Base-by-base conservation (phyloP, 2,329 filamentous ascomycete genomes). In the Ceratocystis variospora region DNA sequence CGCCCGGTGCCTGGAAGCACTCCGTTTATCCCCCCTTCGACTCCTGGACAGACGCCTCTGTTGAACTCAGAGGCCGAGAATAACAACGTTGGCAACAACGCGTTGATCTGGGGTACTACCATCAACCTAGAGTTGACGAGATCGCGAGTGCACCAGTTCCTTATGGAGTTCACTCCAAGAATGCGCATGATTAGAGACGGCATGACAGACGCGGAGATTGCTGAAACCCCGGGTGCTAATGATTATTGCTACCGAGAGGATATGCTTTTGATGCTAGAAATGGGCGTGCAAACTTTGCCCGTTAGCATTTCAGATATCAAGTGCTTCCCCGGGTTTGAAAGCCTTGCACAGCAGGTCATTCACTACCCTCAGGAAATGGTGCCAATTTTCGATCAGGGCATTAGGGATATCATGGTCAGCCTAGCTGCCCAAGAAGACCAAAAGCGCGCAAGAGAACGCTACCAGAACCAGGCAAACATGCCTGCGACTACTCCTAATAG, bases 341-440 rank as follows among this genome's bases (percentile, higher is more conserved):
- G 97, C 77, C 80, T 99, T 66, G 97, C 91, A 89, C 89, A 97
- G 74, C 95, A 99, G 75, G 80, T 95, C 67, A 90, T 96, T 74
- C 87, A 89, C 15, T 99, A 96, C 73, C 94, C 94, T 0, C 91
- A 94, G 73, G 94, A 99, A 80, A 92, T 99, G 64, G 88, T 99
- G 57, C 92, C 93, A 2, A 81, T 97, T 61, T 96, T 99, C 88
- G 95, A 99, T 81, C 90, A 96, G 75, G 86, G 87, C 5, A 84
- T 96, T 63, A 95, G 96, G 73, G 93, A 99, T 76, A 81, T 90
- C 65, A 96, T 97, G 87, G 84, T 94, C 28, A 92, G 96, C 73
- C 78, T 97, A 62, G 91, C 93, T 0, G 84, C 89, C 69, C 86
- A 87, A 68, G 88, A 95, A 72, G 89, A 88, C 80, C 80, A 87